Conservation (phyloP, 805 yeast species). For the Wickerhamomyces bisporus region DNA sequence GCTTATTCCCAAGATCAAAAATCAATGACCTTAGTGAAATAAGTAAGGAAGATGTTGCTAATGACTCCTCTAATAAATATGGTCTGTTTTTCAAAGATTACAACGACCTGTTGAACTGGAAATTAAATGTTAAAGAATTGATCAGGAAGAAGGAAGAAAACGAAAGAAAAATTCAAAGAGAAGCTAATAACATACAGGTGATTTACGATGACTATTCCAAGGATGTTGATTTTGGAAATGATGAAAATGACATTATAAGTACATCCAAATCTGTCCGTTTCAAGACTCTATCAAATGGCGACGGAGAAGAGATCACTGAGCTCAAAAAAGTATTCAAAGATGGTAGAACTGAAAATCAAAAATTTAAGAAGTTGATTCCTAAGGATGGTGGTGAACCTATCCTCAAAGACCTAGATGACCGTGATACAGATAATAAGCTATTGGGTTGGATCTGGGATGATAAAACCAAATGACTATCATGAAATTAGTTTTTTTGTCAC, state of each 20-base stretch:
- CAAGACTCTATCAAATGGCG: slow-evolving; percentile 37
- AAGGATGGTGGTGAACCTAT: slow-evolving; percentile 32
- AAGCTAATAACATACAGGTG: slow-evolving; percentile 11
- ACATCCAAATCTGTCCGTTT: slow-evolving; percentile 32
- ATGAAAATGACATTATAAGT: slow-evolving; percentile 29
- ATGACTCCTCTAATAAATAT: slow-evolving; percentile 35
- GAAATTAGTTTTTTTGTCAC: too few relatives aligned
- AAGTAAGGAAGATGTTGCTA: slow-evolving; percentile 55
- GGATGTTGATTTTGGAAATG: slow-evolving; percentile 12
- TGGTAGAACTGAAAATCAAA: slow-evolving; percentile 35
- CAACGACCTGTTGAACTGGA: slow-evolving; percentile 66
- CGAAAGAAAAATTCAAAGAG: slow-evolving; percentile 5
- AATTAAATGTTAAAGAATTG: slow-evolving; percentile 45
- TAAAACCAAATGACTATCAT: background rate
- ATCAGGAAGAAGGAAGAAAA: slow-evolving; percentile 32
- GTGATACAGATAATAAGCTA: slow-evolving; percentile 1
- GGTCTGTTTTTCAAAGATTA: slow-evolving; percentile 64
- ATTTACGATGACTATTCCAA: slow-evolving; percentile 23
- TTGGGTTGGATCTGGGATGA: slow-evolving; percentile 22
- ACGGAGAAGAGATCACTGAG: slow-evolving; percentile 34
- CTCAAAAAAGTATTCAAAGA: slow-evolving; percentile 35
- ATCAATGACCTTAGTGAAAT: slow-evolving; percentile 28
- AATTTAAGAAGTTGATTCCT: slow-evolving; percentile 33
- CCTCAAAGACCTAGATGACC: slow-evolving; percentile 18
- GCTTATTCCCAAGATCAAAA: slow-evolving; percentile 65